Conservation (phyloP, 768 basidiomycete genomes). For the Gloeopeniophorella convolvens region DNA sequence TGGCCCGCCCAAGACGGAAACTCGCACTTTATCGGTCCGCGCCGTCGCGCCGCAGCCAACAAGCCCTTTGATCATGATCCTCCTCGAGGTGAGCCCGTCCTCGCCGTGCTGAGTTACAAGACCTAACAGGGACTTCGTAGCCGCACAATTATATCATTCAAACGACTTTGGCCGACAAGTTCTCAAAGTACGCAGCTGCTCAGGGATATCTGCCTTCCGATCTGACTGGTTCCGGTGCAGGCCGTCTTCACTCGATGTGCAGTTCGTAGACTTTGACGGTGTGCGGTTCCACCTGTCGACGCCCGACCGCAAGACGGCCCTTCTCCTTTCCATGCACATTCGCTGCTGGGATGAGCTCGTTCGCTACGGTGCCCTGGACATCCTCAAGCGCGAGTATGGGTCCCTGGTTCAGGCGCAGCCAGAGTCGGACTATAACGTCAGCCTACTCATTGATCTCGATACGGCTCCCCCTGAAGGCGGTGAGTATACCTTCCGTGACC, state of each 20-base stretch:
- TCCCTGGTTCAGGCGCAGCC: conserved; percentile 54
- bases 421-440: conserved; percentile 88
- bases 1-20: conserved; percentile 6
- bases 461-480: conserved; percentile 76
- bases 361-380: conserved; percentile 74
- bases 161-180: conserved; percentile 81
- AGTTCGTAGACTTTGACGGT: conserved; percentile 97
- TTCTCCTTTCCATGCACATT: conserved; percentile 93
- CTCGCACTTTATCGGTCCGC: conserved; percentile 1
- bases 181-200: conserved; percentile 56
- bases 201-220: conserved; percentile 1
- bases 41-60: background rate
- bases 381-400: conserved; percentile 82
- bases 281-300: conserved; percentile 93
- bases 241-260: conserved; percentile 85
- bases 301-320: conserved; percentile 70
- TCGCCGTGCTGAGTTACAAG: too few relatives aligned
- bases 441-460: conserved; percentile 81
- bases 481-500: conserved; percentile 31
- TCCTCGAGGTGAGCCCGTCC: conserved; percentile 60
- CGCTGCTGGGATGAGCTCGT: conserved; percentile 95
- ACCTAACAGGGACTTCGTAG: conserved; percentile 33
- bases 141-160: conserved; percentile 92
- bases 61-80: conserved; percentile 50
- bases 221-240: conserved; percentile 36